Evolutionary conservation across 495 filamentous ascomycete genomes (phyloP).

Genomic region (Astrothelium macrocarpum): DNA sequence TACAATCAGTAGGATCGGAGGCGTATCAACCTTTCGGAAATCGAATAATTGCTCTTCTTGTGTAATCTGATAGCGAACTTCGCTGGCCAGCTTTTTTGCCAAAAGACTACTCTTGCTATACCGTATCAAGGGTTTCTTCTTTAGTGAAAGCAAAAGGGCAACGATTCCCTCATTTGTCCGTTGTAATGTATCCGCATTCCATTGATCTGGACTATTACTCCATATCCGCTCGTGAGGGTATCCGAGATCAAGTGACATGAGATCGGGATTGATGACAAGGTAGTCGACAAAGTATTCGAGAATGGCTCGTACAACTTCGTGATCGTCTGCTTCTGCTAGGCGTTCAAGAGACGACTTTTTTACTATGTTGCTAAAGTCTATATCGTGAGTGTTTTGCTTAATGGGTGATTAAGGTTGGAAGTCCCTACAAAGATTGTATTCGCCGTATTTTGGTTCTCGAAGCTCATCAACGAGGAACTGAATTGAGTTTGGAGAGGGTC

Average conservation of each 20-base stretch:
- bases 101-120: slow-evolving; percentile 88
- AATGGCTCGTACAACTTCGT: slow-evolving; percentile 85
- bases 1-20: slow-evolving; percentile 81
- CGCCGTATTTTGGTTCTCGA: slow-evolving; percentile 92
- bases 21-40: slow-evolving; percentile 89
- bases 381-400: slow-evolving; percentile 18
- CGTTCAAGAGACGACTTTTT: slow-evolving; percentile 94
- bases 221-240: slow-evolving; percentile 69
- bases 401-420: not conserved
- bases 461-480: slow-evolving; percentile 92
- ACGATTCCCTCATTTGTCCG: slow-evolving; percentile 79
- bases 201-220: slow-evolving; percentile 65
- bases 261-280: slow-evolving; percentile 85
- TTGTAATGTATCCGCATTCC: slow-evolving; percentile 80
- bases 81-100: slow-evolving; percentile 84
- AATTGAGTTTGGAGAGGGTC: slow-evolving; percentile 82
- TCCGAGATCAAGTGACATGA: slow-evolving; percentile 72
- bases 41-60: slow-evolving; percentile 98
- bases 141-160: slow-evolving; percentile 70
- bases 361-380: slow-evolving; percentile 88
- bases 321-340: slow-evolving; percentile 92
- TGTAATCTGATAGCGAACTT: slow-evolving; percentile 82
- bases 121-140: slow-evolving; percentile 90
- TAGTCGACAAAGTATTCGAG: slow-evolving; percentile 97
- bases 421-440: slow-evolving; percentile 73